Base-by-base conservation (phyloP, 352 stramenopile genomes). In the Globisporangium irregulare region DNA sequence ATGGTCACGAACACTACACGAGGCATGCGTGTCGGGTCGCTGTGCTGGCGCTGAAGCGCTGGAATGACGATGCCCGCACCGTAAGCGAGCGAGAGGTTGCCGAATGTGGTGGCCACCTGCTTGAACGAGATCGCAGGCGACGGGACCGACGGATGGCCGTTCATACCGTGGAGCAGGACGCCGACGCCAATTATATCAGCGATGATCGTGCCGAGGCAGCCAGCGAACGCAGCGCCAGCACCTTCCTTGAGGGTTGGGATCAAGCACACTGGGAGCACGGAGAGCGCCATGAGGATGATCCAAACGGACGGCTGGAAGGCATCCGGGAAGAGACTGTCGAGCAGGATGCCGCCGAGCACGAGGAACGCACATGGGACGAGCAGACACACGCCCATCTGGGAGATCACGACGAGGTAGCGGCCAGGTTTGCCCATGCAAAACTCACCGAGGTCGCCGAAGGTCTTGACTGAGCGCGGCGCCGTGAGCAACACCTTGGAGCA, bases 231-330 rank as follows among this genome's bases (percentile, higher is more conserved):
- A 34, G 78, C 76, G 14, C 66, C 70, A 1, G 79, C 77, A 5
- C 77, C 76, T 57, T 86, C 79, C 70, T 86, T 84, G 22, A 86
- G 62, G 24, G 79, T 86, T 59, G 79, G 79, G 36, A 76, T 84
- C 1, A 86, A 65, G 41, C 75, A 78, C 5, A 86, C 66, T 0
- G 77, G 79, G 20, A 82, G 59, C 41, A 84, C 68, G 53, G 69
- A 76, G 55, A 83, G 46, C 20, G 75, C 77, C 79, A 86, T 87
- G 55, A 87, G 67, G 36, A 83, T 71, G 67, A 85, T 87, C 79
- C 79, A 87, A 36, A 68, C 73, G 34, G 67, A 46, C 4, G 63
- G 68, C 2, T 29, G 2, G 62, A 85, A 85, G 32, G 76, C 71
- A 25, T 72, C 75, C 5, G 80, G 80, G 72, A 88, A 86, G 55